These are phyloP conservation scores for Saccharomycopsis lassenensis DNA, from an alignment of 805 yeast species.

Conservation along the genomic window DNA sequence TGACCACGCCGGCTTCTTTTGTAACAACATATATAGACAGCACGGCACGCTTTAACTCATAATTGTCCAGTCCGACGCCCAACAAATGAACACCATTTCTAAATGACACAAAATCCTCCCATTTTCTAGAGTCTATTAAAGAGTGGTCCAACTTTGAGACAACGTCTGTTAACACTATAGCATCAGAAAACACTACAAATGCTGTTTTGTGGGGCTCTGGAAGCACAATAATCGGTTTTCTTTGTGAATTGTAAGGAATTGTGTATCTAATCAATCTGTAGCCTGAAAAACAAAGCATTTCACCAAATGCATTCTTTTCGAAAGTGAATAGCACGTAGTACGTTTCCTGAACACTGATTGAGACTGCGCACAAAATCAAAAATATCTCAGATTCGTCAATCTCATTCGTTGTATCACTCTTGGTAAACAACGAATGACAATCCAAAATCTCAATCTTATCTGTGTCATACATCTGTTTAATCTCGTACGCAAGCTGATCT, in stretches of 20 bases:
- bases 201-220: slow-evolving; percentile 53
- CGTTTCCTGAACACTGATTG: slow-evolving; percentile 24
- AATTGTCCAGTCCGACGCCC: slow-evolving; percentile 49
- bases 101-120: slow-evolving; percentile 74
- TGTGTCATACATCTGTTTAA: slow-evolving; percentile 40
- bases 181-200: slow-evolving; percentile 45
- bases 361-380: slow-evolving; percentile 39
- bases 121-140: slow-evolving; percentile 34
- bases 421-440: slow-evolving; percentile 3
- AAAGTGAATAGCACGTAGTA: slow-evolving; percentile 44
- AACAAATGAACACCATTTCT: slow-evolving; percentile 40
- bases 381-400: slow-evolving; percentile 31
- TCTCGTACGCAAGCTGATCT: slow-evolving; percentile 28
- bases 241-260: slow-evolving; percentile 20
- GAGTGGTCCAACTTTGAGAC: slow-evolving; percentile 26
- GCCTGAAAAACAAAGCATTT: slow-evolving; percentile 48
- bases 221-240: slow-evolving; percentile 39
- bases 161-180: slow-evolving; percentile 53
- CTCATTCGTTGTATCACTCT: no score
- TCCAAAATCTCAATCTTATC: slow-evolving; percentile 21
- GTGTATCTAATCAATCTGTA: slow-evolving; percentile 49
- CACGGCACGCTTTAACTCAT: no score
- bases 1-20: slow-evolving; percentile 47
- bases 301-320: slow-evolving; percentile 37
- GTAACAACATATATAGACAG: slow-evolving; percentile 31